These are phyloP conservation scores for Penicillium longicatenatum DNA, from an alignment of 495 filamentous ascomycete species.

Conservation along the genomic window DNA sequence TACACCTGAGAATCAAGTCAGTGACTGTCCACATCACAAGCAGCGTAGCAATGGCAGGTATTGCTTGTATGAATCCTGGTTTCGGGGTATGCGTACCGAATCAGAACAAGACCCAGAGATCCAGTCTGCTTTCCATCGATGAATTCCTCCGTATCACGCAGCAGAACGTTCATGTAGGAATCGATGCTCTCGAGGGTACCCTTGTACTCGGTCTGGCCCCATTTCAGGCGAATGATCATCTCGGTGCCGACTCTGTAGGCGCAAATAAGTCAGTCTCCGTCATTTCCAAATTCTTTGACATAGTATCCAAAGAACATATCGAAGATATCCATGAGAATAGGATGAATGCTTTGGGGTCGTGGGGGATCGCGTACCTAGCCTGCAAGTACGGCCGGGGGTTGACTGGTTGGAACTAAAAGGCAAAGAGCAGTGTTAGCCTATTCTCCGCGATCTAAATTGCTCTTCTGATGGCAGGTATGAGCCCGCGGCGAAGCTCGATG, in stretches of 20 bases:
- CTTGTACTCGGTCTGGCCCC: constrained; percentile 96
- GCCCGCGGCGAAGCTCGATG: constrained; percentile 17
- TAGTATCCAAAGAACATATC: background rate
- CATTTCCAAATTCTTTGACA: background rate
- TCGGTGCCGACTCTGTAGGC: constrained; percentile 76
- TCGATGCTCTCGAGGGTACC: constrained; percentile 89
- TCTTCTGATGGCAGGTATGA: background rate
- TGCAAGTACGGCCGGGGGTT: constrained; percentile 92
- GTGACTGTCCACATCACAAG: constrained; percentile 12
- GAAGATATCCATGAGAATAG: background rate
- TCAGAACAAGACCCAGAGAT: constrained; percentile 84
- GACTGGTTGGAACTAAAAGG: constrained; percentile 71
- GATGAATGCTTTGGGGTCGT: constrained; percentile 5
- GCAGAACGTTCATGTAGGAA: constrained; percentile 98
- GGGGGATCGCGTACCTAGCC: constrained; percentile 62
- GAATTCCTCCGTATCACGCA: constrained; percentile 86
- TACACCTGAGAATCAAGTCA: constrained; percentile 62
- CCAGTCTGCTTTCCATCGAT: constrained; percentile 86
- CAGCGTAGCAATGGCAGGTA: background rate
- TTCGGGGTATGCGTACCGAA: constrained; percentile 60
- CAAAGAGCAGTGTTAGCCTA: constrained; percentile 16
- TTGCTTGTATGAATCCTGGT: background rate
- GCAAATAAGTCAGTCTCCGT: constrained; percentile 1
- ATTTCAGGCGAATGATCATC: constrained; percentile 91
- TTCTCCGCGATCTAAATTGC: background rate